phyloP scores from a whole-genome alignment of 225 moss, liverwort and hornwort genomes.

The Climacium dendroides region DNA sequence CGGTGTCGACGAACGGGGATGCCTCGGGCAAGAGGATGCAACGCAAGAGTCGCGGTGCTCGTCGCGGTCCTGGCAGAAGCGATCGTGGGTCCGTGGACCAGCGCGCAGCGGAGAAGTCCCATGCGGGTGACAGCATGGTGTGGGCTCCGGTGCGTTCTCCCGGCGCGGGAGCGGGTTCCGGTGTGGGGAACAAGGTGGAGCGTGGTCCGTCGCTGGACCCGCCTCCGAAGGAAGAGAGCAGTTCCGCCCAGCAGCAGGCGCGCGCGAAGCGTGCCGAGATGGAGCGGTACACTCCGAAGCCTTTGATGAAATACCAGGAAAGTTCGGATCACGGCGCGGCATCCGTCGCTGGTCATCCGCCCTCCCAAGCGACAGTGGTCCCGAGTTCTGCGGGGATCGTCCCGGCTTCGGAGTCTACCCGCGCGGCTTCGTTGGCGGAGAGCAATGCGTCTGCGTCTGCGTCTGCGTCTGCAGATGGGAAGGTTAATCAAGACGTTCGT shows the following conservation, averaged over 20 bases:
- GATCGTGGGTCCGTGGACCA: conserved; percentile 75
- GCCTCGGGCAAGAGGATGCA: conserved; percentile 45
- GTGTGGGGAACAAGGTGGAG: conserved; percentile 3
- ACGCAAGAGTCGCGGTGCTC: conserved; percentile 50
- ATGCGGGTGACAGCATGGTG: conserved; percentile 63
- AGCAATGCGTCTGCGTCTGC: neutral
- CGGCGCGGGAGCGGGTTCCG: conserved; percentile 2
- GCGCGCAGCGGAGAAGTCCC: conserved; percentile 66
- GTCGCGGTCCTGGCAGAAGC: conserved; percentile 30
- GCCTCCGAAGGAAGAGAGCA: conserved; percentile 56
- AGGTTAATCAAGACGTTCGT: conserved; percentile 35
- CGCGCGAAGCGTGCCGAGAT: conserved; percentile 80
- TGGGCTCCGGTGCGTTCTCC: conserved; percentile 93
- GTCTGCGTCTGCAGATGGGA: conserved; percentile 8
- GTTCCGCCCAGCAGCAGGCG: conserved; percentile 37
- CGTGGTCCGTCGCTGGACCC: conserved; percentile 10
- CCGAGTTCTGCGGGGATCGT: neutral
- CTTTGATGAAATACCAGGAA: conserved; percentile 73
- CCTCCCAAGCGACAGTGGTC: neutral
- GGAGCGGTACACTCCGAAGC: conserved; percentile 93
- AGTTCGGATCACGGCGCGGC: conserved; percentile 23
- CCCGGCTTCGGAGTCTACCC: neutral
- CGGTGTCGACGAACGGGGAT: conserved; percentile 66
- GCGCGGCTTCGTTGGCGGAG: neutral
- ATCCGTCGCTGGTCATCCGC: neutral